Conservation (phyloP, 108 stramenopile species). For the Aurantiochytrium sp. region DNA sequence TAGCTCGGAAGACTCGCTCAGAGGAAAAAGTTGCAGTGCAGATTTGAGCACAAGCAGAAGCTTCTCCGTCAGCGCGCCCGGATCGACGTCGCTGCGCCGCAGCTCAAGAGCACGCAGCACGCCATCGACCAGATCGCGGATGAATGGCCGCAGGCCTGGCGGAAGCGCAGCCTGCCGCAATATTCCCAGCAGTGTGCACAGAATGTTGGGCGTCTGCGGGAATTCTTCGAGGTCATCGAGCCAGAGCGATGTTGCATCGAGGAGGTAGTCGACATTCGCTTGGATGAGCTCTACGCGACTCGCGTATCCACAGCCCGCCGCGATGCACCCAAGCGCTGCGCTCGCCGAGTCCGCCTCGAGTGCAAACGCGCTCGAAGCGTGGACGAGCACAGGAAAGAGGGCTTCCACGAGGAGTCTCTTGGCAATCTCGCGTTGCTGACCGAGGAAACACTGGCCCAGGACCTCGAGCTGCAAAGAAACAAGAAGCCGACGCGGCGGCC, state of each 20-base stretch:
- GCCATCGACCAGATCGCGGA: neutral
- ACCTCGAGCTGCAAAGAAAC: neutral
- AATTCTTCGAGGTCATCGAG: neutral
- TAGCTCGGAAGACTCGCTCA: too few species aligned
- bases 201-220: neutral
- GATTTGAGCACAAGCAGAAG: neutral
- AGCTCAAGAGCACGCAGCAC: neutral
- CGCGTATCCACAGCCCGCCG: neutral
- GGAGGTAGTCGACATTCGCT: neutral
- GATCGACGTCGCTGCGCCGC: neutral
- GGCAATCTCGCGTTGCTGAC: neutral
- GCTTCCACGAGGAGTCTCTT: neutral
- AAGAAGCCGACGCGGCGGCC: neutral
- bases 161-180: neutral
- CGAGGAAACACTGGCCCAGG: neutral
- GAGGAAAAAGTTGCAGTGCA: neutral
- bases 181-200: neutral
- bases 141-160: neutral
- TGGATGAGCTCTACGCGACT: neutral
- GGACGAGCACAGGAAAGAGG: neutral
- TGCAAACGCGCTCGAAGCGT: neutral
- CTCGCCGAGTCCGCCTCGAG: neutral
- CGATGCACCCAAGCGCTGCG: neutral
- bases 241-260: neutral
- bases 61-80: neutral